Evolutionary conservation across 352 stramenopile species (phyloP), one percentile per base, ranked within the genome.

Genomic region (Achlya hypogyna): DNA sequence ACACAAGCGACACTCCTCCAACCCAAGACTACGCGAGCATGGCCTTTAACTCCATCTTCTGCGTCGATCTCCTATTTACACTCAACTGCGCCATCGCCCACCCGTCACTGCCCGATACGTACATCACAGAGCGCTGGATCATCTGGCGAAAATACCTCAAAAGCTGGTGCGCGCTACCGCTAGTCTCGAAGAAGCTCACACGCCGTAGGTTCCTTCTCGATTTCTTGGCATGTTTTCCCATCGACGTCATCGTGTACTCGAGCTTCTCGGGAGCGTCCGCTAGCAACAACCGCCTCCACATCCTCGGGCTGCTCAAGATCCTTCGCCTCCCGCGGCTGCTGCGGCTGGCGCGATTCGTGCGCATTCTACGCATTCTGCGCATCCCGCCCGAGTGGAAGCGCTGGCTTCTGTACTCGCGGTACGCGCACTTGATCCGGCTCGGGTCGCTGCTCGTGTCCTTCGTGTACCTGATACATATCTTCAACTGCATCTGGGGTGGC

Each of bases 321-420:
- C 63, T 93, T 10, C 84, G 84, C 0, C 77, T 86, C 0, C 84
- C 84, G 20, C 74, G 84, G 25, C 59, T 93, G 32, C 72, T 93
- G 25, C 84, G 84, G 18, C 74, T 93, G 2, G 77, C 90, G 5
- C 82, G 79, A 1, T 49, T 93, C 8, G 63, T 93, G 0, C 79
- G 82, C 0, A 73, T 93, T 5, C 70, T 86, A n/a, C 87, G 88
- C 54, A 65, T 93, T 16, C 78, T 91, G 47, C 86, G 85, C 59
- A 77, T 93, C 25, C 78, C 78, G 0, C 81, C 84, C 9, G 82
- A 93, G 58, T 51, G 90, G 18, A 82, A 81, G 23, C 74, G 84
- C n/a, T 93, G 84, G 82, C 66, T 93, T 1, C 79, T 89, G 43
- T 91, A 93, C 71, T 93, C 84, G 14, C 82, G 84, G 0, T 82